Evolutionary conservation across 2,329 filamentous ascomycete species (phyloP).

Genomic region (Metarhizium robertsii): DNA sequence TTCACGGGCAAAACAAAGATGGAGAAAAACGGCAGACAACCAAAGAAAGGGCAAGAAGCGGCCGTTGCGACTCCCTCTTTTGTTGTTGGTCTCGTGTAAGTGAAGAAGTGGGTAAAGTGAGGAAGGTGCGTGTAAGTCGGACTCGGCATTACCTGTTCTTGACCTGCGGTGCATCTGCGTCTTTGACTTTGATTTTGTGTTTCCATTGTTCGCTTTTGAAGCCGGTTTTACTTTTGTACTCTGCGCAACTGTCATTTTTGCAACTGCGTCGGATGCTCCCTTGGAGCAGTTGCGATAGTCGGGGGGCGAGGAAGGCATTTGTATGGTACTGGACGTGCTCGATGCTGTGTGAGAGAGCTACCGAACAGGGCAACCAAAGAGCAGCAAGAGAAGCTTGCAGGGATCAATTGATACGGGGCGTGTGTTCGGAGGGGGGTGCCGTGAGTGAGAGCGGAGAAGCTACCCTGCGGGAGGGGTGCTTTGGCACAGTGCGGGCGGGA

Average conservation of each 20-base stretch:
- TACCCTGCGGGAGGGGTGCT: neutral
- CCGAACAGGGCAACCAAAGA: neutral
- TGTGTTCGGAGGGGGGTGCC: slow-evolving; percentile 10
- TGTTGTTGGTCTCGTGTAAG: slow-evolving; percentile 19
- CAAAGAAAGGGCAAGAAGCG: neutral
- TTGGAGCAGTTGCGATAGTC: slow-evolving; percentile 42
- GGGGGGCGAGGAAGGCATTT: slow-evolving; percentile 62
- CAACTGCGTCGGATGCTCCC: slow-evolving; percentile 34
- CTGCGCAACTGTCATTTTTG: slow-evolving; percentile 55
- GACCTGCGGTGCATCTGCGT: slow-evolving; percentile 89
- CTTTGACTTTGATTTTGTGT: slow-evolving; percentile 60
- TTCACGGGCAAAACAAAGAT: neutral
- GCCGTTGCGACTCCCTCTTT: slow-evolving; percentile 3
- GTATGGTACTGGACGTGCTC: slow-evolving; percentile 11
- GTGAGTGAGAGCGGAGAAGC: neutral
- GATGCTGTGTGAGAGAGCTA: neutral
- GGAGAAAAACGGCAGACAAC: no score
- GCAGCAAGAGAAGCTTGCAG: slow-evolving; percentile 7
- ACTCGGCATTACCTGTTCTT: slow-evolving; percentile 60
- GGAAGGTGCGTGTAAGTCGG: slow-evolving; percentile 4
- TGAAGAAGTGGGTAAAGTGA: slow-evolving; percentile 5
- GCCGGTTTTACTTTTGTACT: slow-evolving; percentile 49
- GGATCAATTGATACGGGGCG: slow-evolving; percentile 11
- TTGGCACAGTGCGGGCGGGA: neutral
- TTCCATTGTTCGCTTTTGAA: slow-evolving; percentile 42